Conservation (phyloP, 176 grass and related monocot species). For the Oryza meridionalis region DNA sequence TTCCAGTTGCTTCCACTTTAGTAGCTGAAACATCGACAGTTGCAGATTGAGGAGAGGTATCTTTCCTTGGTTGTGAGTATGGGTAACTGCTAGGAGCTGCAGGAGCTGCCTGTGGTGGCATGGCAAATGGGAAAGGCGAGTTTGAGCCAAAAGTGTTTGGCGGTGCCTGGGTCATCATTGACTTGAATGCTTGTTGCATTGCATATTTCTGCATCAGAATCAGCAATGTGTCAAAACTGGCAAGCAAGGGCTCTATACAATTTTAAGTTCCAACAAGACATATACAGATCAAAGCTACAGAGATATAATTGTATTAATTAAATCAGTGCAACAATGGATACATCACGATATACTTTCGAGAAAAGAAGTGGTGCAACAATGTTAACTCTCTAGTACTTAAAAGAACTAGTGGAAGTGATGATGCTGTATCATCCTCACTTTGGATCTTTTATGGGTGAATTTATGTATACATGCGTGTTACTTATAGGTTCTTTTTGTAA, state of each 20-base stretch:
- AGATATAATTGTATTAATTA: neutral
- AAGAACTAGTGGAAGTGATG: neutral
- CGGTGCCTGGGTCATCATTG: constrained; percentile 90
- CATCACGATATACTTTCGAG: neutral
- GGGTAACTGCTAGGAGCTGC: constrained; percentile 55
- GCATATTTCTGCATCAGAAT: constrained; percentile 67
- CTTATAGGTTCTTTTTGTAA: neutral
- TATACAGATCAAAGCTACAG: neutral
- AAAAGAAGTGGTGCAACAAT: neutral
- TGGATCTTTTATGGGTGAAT: neutral
- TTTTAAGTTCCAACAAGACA: constrained; percentile 19
- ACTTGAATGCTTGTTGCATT: constrained; percentile 89
- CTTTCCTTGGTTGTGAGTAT: constrained; percentile 47
- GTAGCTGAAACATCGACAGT: constrained; percentile 74
- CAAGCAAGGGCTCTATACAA: neutral
- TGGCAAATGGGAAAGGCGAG: constrained; percentile 77
- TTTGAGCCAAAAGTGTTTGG: constrained; percentile 66
- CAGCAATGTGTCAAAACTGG: constrained; percentile 17
- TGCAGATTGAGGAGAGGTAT: constrained; percentile 43
- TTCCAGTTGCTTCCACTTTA: constrained; percentile 59
- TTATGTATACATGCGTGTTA: neutral
- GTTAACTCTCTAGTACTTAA: neutral
- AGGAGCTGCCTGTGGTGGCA: constrained; percentile 55
- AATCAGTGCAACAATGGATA: neutral
- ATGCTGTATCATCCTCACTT: neutral